Percentiles rank a stretch among this genome's conserved stretches.
Conservation (phyloP, 371 early-diverging fungal genomes). For the Mucor mucedo region DNA sequence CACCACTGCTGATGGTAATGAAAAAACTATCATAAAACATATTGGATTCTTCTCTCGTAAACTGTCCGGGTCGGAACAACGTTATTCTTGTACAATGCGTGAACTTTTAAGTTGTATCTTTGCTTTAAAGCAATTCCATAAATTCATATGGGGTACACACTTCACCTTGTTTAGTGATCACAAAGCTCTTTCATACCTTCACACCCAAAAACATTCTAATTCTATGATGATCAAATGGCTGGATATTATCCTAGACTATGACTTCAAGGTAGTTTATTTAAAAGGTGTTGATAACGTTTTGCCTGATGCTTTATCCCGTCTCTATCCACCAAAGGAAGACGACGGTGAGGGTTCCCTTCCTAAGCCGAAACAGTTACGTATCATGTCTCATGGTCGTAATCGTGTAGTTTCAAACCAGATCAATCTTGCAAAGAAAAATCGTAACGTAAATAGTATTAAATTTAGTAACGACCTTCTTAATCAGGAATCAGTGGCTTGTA, state of each 20-base stretch:
- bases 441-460: too few species aligned
- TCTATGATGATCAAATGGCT: slow-evolving; percentile 23
- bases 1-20: slow-evolving; percentile 2
- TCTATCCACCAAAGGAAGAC: slow-evolving; percentile 3
- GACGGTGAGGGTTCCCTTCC: too few species aligned
- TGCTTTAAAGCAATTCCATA: slow-evolving; percentile 26
- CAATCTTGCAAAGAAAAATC: too few species aligned
- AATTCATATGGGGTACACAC: slow-evolving; percentile 25
- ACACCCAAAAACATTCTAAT: slow-evolving; percentile 17
- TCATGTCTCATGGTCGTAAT: too few species aligned
- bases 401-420: too few species aligned
- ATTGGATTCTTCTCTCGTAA: too few species aligned
- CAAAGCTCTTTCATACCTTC: slow-evolving; percentile 12
- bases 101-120: slow-evolving; percentile 17
- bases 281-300: slow-evolving; percentile 6
- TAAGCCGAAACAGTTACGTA: too few species aligned
- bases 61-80: slow-evolving; percentile 1
- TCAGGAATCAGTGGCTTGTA: too few species aligned
- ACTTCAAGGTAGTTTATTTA: neutral
- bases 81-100: neutral
- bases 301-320: neutral
- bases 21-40: neutral
- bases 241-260: neutral
- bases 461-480: too few species aligned
- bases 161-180: slow-evolving; percentile 26